Conservation (phyloP, 1,139 yeast species). For the Pichia cactophila region DNA sequence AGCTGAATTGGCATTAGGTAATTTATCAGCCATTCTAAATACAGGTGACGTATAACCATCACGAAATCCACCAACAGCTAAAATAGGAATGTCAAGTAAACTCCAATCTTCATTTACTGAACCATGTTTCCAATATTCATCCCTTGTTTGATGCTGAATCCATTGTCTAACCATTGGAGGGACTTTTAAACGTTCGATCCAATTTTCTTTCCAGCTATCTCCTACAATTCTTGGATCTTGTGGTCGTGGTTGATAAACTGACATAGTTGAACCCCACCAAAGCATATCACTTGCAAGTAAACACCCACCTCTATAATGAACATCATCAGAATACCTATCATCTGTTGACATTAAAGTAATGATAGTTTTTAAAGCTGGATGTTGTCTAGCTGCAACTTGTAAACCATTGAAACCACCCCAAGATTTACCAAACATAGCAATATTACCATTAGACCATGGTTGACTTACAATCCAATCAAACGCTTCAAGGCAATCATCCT, state of each 20-base stretch:
- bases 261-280: constrained; percentile 42
- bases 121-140: constrained; percentile 38
- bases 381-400: constrained; percentile 37
- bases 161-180: constrained; percentile 34
- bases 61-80: constrained; percentile 38
- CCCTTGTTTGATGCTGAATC: constrained; percentile 35
- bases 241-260: constrained; percentile 35
- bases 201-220: constrained; percentile 32
- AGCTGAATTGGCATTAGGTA: constrained; percentile 29
- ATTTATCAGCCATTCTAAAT: constrained; percentile 33
- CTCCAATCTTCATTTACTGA: constrained; percentile 34
- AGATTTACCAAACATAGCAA: constrained; percentile 40
- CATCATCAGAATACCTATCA: constrained; percentile 38
- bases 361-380: constrained; percentile 35
- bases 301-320: constrained; percentile 39
- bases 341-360: constrained; percentile 38
- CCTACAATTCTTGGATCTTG: constrained; percentile 36
- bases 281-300: constrained; percentile 36
- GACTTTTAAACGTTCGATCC: constrained; percentile 31
- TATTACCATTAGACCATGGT: constrained; percentile 35
- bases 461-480: constrained; percentile 36
- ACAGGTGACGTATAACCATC: constrained; percentile 38
- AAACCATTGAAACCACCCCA: constrained; percentile 41
- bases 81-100: constrained; percentile 34
- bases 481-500: constrained; percentile 34